Conservation (phyloP, 208 protist species). For the Wallacemonas sp. region DNA sequence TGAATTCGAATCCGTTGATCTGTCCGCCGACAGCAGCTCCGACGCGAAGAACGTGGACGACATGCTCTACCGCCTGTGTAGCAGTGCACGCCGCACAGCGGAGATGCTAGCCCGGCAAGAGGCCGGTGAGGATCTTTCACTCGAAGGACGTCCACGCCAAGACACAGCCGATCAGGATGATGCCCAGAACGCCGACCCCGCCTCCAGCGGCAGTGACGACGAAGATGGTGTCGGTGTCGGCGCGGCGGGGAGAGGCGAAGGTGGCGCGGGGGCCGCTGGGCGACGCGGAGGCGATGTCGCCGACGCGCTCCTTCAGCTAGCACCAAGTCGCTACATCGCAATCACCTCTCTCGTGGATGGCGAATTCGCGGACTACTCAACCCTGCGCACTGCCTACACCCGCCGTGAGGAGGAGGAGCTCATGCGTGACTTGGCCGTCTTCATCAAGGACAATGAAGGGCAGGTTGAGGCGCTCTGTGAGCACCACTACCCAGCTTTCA, state of each 20-base stretch:
- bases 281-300: slow-evolving; percentile 19
- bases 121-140: slow-evolving; percentile 22
- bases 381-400: slow-evolving; percentile 79
- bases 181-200: slow-evolving; percentile 26
- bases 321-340: slow-evolving; percentile 77
- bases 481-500: slow-evolving; percentile 86
- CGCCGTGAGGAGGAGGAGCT: slow-evolving; percentile 77
- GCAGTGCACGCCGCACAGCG: slow-evolving; percentile 48
- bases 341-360: slow-evolving; percentile 86
- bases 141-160: slow-evolving; percentile 3
- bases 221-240: slow-evolving; percentile 18
- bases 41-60: slow-evolving; percentile 42
- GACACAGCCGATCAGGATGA: slow-evolving; percentile 14
- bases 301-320: slow-evolving; percentile 38
- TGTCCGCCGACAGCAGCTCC: slow-evolving; percentile 36
- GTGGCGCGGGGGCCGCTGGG: slow-evolving; percentile 1
- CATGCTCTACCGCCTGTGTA: slow-evolving; percentile 42
- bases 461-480: slow-evolving; percentile 86
- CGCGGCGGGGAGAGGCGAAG: slow-evolving; percentile 18
- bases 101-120: slow-evolving; percentile 55
- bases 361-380: slow-evolving; percentile 89
- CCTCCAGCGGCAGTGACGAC: slow-evolving; percentile 40
- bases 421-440: slow-evolving; percentile 65
- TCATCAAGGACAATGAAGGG: slow-evolving; percentile 85
- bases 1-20: slow-evolving; percentile 52